Evolutionary conservation across 768 basidiomycete genomes (phyloP), one percentile per base, ranked within the genome.

Genomic region (Cystobasidium tubakii): DNA sequence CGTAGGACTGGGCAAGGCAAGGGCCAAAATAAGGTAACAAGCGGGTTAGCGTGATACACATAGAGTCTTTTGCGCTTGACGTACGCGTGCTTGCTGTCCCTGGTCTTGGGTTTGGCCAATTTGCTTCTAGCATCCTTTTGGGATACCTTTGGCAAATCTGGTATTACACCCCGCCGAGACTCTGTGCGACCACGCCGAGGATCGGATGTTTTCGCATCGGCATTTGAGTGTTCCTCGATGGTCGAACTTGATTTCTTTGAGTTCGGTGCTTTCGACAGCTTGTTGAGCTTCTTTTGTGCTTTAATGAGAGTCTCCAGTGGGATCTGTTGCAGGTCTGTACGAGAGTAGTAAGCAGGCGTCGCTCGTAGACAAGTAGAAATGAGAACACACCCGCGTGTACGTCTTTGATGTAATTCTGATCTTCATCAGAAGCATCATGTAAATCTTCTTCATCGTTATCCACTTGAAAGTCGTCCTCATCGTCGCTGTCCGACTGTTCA

Each of bases 301-400:
- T 60, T 60, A 25, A 60, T 34, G 29, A 60, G 33, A 6, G 57
- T 60, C 27, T 60, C 57, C 4, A 60, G 57, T 15, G 57, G 57
- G 13, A 60, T 60, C 29, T 34, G 25, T 25, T 60, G 25, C 27
- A 60, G 57, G 33, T 60, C 57, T 60, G 57, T 42, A 42, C 17
- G 42, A 7, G 42, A 42, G 42, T n/a, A n/a, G 17, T 42, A 7
- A 42, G 42, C 42, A 7, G 42, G 42, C 7, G 42, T 42, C 9
- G 7, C 42, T 7, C 9, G 17, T 42, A 42, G 7, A 42, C 42
- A 42, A 42, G 42, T 7, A 42, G 17, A 42, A 19, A 50, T n/a
- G 21, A n/a, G 9, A 50, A n/a, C 46, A n/a, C 21, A 50, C 46
- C 46, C 12, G 46, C 46, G 3, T 50, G 46, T 17, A n/a, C 46